phyloP scores from a whole-genome alignment of 2,329 filamentous ascomycete genomes.

The Xenosphaeropsis pyriputrescens region DNA sequence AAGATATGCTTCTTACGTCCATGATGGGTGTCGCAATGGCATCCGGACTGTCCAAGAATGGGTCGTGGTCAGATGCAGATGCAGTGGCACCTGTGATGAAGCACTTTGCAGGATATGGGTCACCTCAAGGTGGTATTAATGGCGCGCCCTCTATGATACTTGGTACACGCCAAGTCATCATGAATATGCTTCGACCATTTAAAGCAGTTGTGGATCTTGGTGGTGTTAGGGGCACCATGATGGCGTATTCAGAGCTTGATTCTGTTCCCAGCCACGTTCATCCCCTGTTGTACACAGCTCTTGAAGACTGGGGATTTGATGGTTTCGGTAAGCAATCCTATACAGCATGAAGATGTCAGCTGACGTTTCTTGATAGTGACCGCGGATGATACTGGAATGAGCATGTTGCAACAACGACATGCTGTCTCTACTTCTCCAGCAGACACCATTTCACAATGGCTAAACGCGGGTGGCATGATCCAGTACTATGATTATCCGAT shows the following conservation, averaged over 20 bases:
- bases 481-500: constrained; percentile 29
- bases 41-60: constrained; percentile 26
- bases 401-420: constrained; percentile 18
- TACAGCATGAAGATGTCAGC: not conserved
- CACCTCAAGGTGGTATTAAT: constrained; percentile 26
- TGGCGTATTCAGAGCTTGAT: constrained; percentile 28
- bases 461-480: constrained; percentile 18
- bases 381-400: constrained; percentile 24
- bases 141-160: constrained; percentile 27
- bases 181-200: constrained; percentile 26
- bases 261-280: constrained; percentile 24
- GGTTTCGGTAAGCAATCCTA: constrained; percentile 5
- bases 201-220: constrained; percentile 26
- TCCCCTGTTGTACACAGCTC: constrained; percentile 22
- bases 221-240: constrained; percentile 26
- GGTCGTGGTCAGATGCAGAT: constrained; percentile 24
- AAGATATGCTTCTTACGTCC: constrained; percentile 27
- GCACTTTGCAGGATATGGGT: constrained; percentile 29
- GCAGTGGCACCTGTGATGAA: constrained; percentile 28
- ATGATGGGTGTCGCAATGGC: constrained; percentile 28
- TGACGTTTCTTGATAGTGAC: constrained; percentile 19
- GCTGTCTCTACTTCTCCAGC: constrained; percentile 21
- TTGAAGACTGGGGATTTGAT: constrained; percentile 24
- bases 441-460: constrained; percentile 23
- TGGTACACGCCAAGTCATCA: constrained; percentile 25